Evolutionary conservation across 768 basidiomycete genomes (phyloP), one percentile per base, ranked within the genome.

Genomic region (Suillus alpinus): DNA sequence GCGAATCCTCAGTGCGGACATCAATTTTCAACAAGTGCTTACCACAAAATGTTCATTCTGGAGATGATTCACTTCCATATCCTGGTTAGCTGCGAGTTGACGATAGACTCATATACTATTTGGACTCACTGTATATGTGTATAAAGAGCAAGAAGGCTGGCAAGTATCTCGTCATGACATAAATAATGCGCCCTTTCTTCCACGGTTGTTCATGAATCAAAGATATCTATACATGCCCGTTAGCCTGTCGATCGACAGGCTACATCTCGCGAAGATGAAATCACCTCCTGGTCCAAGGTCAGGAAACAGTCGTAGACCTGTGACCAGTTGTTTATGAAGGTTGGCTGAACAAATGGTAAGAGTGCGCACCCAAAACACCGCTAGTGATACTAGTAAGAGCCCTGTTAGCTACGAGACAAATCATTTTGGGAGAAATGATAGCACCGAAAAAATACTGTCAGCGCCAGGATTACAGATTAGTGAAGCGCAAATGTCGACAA

Each of bases 261-360:
- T n/a, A n/a, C 16, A 50, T 50, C 18, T 50, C 49, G 10, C 16
- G 2, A 32, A 50, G 31, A 32, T n/a, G 10, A 50, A 50, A 32
- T 50, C 18, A 50, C 49, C 31, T 50, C 49, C 31, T n/a, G 49
- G 31, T 50, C 49, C 31, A 50, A 50, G 49, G 49, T 50, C 49
- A 50, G 49, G 49, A 50, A 50, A 50, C 49, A 50, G 18, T 50
- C 49, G 18, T 32, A 50, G 5, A 6, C 18, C 49, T 50, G 31
- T 50, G 18, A 50, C 18, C n/a, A n/a, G 5, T 32, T 31, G 10
- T 50, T 50, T n/a, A 9, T 32, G 31, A 32, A 50, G 18, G 49
- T 3, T 1, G 18, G 18, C 6, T 32, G 49, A 18, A 32, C 49
- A 50, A 29, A n/a, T n/a, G 18, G 16, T 10, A 50, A 50, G 49